Conservation (phyloP, 2,329 filamentous ascomycete genomes). For the Trichophyton schoenleinii region DNA sequence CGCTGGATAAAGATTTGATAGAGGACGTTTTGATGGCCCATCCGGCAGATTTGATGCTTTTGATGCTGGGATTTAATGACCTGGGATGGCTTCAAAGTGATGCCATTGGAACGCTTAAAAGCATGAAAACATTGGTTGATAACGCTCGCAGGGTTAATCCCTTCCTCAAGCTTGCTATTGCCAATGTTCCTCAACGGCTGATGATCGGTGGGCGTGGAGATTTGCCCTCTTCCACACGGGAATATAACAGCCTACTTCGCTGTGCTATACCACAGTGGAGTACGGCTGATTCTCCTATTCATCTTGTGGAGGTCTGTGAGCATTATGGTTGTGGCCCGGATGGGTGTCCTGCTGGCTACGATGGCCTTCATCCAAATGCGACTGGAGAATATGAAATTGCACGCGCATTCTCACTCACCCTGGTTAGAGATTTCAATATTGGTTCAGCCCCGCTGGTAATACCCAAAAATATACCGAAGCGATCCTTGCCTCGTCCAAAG, state of each 20-base stretch:
- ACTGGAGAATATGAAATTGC: not conserved
- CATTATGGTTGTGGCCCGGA: not conserved
- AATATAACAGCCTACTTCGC: not conserved
- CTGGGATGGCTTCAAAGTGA: not conserved
- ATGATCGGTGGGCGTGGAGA: not conserved
- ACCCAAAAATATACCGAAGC: not conserved
- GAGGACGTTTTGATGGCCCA: not conserved
- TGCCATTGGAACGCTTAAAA: not conserved
- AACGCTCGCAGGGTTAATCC: not conserved
- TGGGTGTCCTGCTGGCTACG: not conserved
- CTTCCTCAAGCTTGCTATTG: not conserved
- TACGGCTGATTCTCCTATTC: not conserved
- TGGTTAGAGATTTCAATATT: not conserved
- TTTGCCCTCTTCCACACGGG: not conserved
- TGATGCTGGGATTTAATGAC: not conserved
- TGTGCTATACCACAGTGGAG: not conserved
- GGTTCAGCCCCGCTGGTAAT: not conserved
- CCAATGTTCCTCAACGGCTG: not conserved
- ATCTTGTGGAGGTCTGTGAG: not conserved
- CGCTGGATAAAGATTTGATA: not conserved
- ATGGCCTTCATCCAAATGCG: constrained; percentile 3
- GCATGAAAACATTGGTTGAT: not conserved
- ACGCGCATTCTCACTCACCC: not conserved
- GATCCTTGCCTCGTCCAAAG: not conserved
- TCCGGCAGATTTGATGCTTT: not conserved